Evolutionary conservation across 768 basidiomycete genomes (phyloP).

Genomic region (Boletus reticulatus): DNA sequence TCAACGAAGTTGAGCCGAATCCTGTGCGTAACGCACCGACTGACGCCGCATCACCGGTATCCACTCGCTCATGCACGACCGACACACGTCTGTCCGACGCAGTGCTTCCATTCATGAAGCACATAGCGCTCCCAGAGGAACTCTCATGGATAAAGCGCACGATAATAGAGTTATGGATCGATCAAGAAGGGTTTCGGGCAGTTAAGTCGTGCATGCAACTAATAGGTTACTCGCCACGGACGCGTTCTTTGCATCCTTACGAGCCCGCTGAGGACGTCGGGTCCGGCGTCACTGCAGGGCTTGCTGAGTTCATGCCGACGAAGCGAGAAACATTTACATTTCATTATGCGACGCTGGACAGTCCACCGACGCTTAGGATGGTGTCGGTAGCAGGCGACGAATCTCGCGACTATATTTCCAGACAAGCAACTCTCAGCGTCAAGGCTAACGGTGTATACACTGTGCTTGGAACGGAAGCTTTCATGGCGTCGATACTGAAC

Average conservation of each 20-base stretch:
- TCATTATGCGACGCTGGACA: slow-evolving; percentile 68
- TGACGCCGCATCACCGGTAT: slow-evolving; percentile 4
- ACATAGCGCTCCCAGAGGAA: slow-evolving; percentile 33
- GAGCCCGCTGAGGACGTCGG: slow-evolving; percentile 23
- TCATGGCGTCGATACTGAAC: slow-evolving; percentile 17
- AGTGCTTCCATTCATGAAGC: slow-evolving; percentile 11
- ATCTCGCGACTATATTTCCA: slow-evolving; percentile 69
- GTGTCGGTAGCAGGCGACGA: slow-evolving; percentile 67
- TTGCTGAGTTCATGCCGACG: slow-evolving; percentile 65
- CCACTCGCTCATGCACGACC: slow-evolving; percentile 3
- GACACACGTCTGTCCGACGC: slow-evolving; percentile 1
- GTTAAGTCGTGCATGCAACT: slow-evolving; percentile 59
- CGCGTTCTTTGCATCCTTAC: slow-evolving; percentile 26
- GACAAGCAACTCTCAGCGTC: slow-evolving; percentile 67
- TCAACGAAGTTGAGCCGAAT: slow-evolving; percentile 11
- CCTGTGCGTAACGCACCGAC: neutral
- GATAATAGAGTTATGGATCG: slow-evolving; percentile 65
- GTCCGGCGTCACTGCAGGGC: slow-evolving; percentile 39
- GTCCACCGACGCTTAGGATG: slow-evolving; percentile 66
- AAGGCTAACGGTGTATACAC: slow-evolving; percentile 75
- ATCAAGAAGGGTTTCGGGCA: slow-evolving; percentile 80
- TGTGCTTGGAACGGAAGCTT: slow-evolving; percentile 63
- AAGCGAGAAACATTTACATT: slow-evolving; percentile 60
- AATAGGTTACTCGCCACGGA: slow-evolving; percentile 45
- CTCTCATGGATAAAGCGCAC: slow-evolving; percentile 54